These are phyloP conservation scores for Sphaerulina vaccinii DNA, from an alignment of 2,329 filamentous ascomycete genomes.

Conservation along the genomic window DNA sequence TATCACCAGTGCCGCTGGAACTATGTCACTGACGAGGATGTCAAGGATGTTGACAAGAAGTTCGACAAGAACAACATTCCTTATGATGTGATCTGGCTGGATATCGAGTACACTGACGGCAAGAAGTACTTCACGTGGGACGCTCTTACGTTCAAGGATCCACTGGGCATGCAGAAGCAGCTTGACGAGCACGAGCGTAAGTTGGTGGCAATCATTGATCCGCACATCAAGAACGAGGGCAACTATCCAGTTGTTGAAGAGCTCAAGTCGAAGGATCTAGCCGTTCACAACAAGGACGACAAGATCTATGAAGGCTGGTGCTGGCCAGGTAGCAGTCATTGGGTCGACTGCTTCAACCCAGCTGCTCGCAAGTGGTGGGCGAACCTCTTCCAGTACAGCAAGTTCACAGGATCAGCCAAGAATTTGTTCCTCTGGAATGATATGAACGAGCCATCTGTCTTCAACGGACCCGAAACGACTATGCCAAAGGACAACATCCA, in stretches of 20 bases:
- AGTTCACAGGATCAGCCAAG: conserved; percentile 78
- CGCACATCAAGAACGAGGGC: conserved; percentile 91
- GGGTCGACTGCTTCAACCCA: conserved; percentile 96
- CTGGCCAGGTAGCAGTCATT: conserved; percentile 96
- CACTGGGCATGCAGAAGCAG: conserved; percentile 82
- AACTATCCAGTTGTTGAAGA: conserved; percentile 76
- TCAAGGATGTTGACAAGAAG: conserved; percentile 92
- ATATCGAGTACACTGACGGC: conserved; percentile 95
- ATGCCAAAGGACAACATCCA: conserved; percentile 99
- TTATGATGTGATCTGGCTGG: conserved; percentile 98
- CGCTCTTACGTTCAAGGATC: conserved; percentile 79
- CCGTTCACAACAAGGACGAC: conserved; percentile 84
- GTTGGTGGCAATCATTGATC: conserved; percentile 91
- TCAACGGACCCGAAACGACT: conserved; percentile 96
- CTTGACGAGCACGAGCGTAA: conserved; percentile 83
- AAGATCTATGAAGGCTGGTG: conserved; percentile 95
- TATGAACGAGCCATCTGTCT: conserved; percentile 99
- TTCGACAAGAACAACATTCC: conserved; percentile 95
- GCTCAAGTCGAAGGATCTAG: conserved; percentile 78
- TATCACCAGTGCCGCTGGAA: conserved; percentile 99
- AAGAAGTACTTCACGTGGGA: conserved; percentile 99
- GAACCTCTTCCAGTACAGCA: conserved; percentile 79
- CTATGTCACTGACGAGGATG: conserved; percentile 94
- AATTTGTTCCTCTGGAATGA: conserved; percentile 99
- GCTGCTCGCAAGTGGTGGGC: conserved; percentile 90